Evolutionary conservation across 2,329 filamentous ascomycete species (phyloP).

Genomic region (Hypocrella siamensis): DNA sequence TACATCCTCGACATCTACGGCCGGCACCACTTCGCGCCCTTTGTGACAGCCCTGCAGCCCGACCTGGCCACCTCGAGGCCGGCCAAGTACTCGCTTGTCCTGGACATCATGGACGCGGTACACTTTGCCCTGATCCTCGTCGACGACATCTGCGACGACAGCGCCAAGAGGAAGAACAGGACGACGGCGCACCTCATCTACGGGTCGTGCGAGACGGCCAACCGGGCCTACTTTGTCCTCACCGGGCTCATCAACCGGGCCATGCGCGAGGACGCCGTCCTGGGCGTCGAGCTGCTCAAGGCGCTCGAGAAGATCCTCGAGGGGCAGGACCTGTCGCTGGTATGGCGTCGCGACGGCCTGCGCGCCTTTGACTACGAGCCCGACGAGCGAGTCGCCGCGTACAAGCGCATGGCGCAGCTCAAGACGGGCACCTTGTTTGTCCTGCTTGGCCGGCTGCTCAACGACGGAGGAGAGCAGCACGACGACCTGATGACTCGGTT

Average conservation of each 20-base stretch:
- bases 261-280: constrained; percentile 4
- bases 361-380: constrained; percentile 2
- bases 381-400: constrained; percentile 2
- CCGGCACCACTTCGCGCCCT: constrained; percentile 4
- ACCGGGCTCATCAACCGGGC: constrained; percentile 6
- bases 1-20: constrained; percentile 6
- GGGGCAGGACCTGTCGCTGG: constrained; percentile 6
- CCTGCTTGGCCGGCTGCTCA: constrained; percentile 4
- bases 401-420: constrained; percentile 6
- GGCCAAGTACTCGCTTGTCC: constrained; percentile 3
- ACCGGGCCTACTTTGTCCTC: constrained; percentile 6
- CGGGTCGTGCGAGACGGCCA: constrained; percentile 6
- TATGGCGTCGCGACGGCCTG: constrained; percentile 6
- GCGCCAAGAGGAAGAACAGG: constrained; percentile 6
- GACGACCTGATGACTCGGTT: constrained; percentile 6
- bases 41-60: constrained; percentile 4
- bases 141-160: constrained; percentile 7
- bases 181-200: constrained; percentile 6
- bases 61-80: constrained; percentile 2
- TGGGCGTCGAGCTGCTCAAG: constrained; percentile 5
- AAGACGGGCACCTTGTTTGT: constrained; percentile 7
- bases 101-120: constrained; percentile 7
- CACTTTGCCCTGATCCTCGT: constrained; percentile 7
- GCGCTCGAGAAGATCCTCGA: constrained; percentile 6
- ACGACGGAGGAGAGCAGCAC: constrained; percentile 3